Percentiles rank a stretch among this genome's conserved stretches.
These are phyloP conservation scores for Pyrus bretschneideri DNA, from an alignment of 306 rosid genomes.

Conservation along the genomic window DNA sequence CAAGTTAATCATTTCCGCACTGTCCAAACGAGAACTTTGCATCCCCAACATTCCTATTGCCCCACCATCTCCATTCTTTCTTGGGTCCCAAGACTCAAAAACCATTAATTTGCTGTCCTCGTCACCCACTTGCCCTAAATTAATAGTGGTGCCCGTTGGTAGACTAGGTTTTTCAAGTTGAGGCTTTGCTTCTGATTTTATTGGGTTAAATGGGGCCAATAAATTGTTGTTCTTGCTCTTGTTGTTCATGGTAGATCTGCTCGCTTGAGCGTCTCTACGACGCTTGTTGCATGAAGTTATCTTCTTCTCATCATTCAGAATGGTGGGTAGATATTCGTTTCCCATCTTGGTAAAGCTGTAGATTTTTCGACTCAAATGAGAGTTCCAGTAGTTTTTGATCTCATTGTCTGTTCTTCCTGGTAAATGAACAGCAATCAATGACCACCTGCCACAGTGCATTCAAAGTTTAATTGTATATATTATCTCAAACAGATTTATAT, in stretches of 20 bases:
- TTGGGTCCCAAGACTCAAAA: neutral
- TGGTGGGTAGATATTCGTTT: conserved; percentile 22
- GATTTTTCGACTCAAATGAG: conserved; percentile 63
- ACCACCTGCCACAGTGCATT: conserved; percentile 53
- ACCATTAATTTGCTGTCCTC: neutral
- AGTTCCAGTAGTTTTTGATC: conserved; percentile 88
- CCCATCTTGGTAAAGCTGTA: conserved; percentile 49
- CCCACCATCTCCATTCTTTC: neutral
- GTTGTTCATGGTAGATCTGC: conserved; percentile 16
- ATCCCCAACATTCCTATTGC: neutral
- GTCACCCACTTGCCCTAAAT: conserved; percentile 2
- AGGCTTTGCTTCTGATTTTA: neutral
- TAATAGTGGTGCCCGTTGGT: neutral
- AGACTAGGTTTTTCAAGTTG: neutral
- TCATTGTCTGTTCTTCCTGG: conserved; percentile 84
- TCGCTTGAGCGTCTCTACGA: conserved; percentile 18
- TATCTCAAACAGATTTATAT: neutral
- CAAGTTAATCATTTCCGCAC: neutral
- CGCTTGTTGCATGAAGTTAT: conserved; percentile 11
- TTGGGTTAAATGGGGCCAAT: neutral
- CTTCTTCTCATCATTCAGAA: conserved; percentile 5
- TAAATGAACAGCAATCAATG: conserved; percentile 64
- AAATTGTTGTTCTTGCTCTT: conserved; percentile 3
- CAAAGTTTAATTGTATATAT: neutral
- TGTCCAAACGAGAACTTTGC: conserved; percentile 4